Evolutionary conservation across 495 filamentous ascomycete species (phyloP).

Genomic region (Penicillium taxi): DNA sequence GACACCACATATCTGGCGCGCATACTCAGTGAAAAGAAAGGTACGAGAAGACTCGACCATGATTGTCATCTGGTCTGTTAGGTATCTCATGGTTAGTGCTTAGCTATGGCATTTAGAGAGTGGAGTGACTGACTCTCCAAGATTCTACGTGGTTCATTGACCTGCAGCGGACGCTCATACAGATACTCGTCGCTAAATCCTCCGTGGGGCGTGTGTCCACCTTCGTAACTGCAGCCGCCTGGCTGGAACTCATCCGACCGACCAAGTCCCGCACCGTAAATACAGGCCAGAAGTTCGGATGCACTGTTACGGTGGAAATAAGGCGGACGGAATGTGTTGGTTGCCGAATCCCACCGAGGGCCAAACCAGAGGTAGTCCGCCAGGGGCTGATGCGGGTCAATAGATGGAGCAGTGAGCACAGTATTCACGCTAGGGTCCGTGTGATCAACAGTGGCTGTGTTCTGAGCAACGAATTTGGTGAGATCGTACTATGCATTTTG

Average conservation of each 20-base stretch:
- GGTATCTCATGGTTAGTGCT: too few species aligned
- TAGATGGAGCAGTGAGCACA: constrained; percentile 33
- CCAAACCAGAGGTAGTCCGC: constrained; percentile 40
- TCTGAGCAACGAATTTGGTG: too few species aligned
- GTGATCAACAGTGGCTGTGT: constrained; percentile 37
- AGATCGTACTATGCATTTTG: too few species aligned
- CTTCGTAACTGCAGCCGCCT: constrained; percentile 35
- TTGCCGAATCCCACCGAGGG: constrained; percentile 36
- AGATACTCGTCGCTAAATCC: constrained; percentile 37
- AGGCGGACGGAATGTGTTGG: constrained; percentile 35
- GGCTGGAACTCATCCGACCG: constrained; percentile 35
- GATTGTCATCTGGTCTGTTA: constrained; percentile 22
- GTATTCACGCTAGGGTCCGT: constrained; percentile 34
- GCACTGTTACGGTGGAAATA: constrained; percentile 40
- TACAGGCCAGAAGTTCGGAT: constrained; percentile 33
- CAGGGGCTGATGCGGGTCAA: constrained; percentile 28
- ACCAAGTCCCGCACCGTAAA: constrained; percentile 35
- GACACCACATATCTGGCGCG: constrained; percentile 26
- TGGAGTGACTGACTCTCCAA: constrained; percentile 23
- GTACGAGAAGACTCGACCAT: constrained; percentile 37
- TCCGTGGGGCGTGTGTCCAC: constrained; percentile 36
- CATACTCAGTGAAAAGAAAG: constrained; percentile 38
- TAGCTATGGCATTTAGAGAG: neutral
- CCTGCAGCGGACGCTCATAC: constrained; percentile 31
- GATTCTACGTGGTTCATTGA: constrained; percentile 34